These are phyloP conservation scores for Pestalotiopsis fici DNA, from an alignment of 2,329 filamentous ascomycete species.

Conservation along the genomic window DNA sequence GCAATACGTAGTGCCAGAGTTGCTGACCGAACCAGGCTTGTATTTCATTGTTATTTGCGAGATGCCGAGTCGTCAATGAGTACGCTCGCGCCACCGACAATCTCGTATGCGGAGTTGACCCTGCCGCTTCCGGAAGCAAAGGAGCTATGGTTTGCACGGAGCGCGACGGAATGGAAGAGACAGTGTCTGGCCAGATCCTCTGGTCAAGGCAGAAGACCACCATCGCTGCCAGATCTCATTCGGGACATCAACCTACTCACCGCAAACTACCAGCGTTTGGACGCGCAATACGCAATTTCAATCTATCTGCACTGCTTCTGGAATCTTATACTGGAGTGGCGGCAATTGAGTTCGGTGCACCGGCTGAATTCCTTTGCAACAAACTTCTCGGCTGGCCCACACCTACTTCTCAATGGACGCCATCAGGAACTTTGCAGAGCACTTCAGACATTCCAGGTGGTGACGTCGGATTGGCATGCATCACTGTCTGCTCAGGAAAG, in stretches of 20 bases:
- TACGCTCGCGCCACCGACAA: conserved; percentile 62
- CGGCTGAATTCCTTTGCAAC: conserved; percentile 48
- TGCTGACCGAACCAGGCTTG: conserved; percentile 44
- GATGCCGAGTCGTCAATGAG: conserved; percentile 71
- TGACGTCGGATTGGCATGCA: conserved; percentile 43
- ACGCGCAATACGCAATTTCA: conserved; percentile 56
- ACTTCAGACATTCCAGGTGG: conserved; percentile 48
- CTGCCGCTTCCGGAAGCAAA: conserved; percentile 64
- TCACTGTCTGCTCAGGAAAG: conserved; percentile 46
- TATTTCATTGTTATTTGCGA: conserved; percentile 64
- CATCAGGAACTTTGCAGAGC: conserved; percentile 64
- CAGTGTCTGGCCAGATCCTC: conserved; percentile 49
- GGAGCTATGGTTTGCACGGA: conserved; percentile 66
- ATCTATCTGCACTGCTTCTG: conserved; percentile 68
- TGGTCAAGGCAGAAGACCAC: conserved; percentile 41
- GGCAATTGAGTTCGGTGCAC: conserved; percentile 56
- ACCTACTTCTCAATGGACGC: conserved; percentile 51
- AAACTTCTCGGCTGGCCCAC: conserved; percentile 38
- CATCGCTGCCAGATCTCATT: conserved; percentile 57
- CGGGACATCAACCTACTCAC: conserved; percentile 56
- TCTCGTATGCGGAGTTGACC: conserved; percentile 70
- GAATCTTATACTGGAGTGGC: conserved; percentile 66
- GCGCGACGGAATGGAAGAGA: conserved; percentile 65
- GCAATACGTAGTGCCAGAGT: background rate
- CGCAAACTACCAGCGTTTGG: conserved; percentile 50